Percentiles rank a stretch among this genome's conserved stretches.
These are phyloP conservation scores for Naganishia friedmannii DNA, from an alignment of 768 basidiomycete species.

Conservation along the genomic window DNA sequence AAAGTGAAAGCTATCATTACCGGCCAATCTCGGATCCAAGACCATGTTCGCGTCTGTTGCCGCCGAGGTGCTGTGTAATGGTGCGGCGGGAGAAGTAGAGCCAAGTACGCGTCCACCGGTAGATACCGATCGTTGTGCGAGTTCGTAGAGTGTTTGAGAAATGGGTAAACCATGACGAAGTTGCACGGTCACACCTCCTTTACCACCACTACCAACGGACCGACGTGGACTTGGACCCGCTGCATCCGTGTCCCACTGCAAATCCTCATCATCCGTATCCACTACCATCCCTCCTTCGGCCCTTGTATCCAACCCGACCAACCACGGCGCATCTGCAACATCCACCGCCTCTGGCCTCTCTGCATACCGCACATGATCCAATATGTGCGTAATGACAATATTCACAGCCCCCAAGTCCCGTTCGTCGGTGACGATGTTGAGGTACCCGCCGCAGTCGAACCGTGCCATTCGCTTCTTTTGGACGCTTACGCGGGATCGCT, in stretches of 20 bases:
- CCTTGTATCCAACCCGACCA: neutral
- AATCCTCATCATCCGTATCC: neutral
- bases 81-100: neutral
- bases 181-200: too few relatives aligned
- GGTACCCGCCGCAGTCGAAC: constrained; percentile 13
- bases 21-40: neutral
- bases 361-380: neutral
- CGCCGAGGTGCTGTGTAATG: neutral
- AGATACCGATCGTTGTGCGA: neutral
- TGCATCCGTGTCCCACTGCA: neutral
- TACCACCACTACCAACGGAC: neutral
- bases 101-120: neutral
- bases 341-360: constrained; percentile 3
- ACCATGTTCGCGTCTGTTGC: neutral
- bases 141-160: neutral
- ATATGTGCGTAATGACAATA: neutral
- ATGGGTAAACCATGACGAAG: too few relatives aligned
- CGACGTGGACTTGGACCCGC: neutral
- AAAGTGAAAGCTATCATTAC: neutral
- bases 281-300: neutral
- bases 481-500: constrained; percentile 10
- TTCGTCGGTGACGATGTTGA: constrained; percentile 19
- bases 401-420: constrained; percentile 5
- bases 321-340: constrained; percentile 9
- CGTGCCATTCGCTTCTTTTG: constrained; percentile 17